These are phyloP conservation scores for Penicillium atrosanguineum DNA, from an alignment of 495 filamentous ascomycete species.

Conservation along the genomic window DNA sequence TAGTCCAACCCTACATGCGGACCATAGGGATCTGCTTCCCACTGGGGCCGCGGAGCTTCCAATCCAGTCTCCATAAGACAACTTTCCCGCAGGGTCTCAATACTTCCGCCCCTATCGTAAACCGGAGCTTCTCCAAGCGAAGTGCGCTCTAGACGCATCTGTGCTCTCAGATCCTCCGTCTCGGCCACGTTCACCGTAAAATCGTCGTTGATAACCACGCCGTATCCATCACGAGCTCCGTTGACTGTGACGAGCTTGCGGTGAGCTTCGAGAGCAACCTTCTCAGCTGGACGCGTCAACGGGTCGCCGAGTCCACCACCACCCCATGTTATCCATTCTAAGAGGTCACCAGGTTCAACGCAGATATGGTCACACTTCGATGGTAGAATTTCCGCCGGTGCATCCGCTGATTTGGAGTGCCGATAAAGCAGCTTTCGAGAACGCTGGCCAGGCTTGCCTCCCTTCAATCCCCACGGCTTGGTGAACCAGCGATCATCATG, in stretches of 20 bases:
- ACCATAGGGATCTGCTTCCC: conserved; percentile 35
- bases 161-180: conserved; percentile 31
- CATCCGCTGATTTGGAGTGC: conserved; percentile 31
- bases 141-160: conserved; percentile 21
- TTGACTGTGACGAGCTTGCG: conserved; percentile 45
- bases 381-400: conserved; percentile 29
- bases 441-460: conserved; percentile 43
- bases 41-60: conserved; percentile 30
- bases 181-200: conserved; percentile 26
- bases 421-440: conserved; percentile 43
- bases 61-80: conserved; percentile 42
- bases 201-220: conserved; percentile 36
- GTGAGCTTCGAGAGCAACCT: conserved; percentile 46
- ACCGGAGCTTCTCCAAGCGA: conserved; percentile 7
- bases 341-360: conserved; percentile 45
- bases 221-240: conserved; percentile 42
- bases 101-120: conserved; percentile 41
- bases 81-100: conserved; percentile 30
- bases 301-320: conserved; percentile 51
- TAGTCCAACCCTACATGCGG: conserved; percentile 33
- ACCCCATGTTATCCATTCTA: conserved; percentile 54
- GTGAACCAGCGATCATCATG: conserved; percentile 54
- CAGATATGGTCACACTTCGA: conserved; percentile 50
- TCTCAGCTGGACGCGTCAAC: conserved; percentile 41
- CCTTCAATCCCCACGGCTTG: conserved; percentile 49